Evolutionary conservation across 805 yeast species (phyloP).

Genomic region (Pichia cephalocereana): DNA sequence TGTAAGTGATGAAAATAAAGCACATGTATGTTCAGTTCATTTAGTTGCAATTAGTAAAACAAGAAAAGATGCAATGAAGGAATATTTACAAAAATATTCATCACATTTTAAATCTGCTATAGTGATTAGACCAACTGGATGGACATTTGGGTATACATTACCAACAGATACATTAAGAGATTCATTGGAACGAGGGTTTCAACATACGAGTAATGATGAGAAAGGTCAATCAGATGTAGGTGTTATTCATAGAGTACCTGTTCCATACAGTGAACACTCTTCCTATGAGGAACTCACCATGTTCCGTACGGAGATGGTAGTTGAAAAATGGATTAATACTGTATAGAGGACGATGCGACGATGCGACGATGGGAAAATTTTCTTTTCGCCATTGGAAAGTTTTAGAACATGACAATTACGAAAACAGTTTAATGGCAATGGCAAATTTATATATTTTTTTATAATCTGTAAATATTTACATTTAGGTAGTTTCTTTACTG

Average conservation of each 20-base stretch:
- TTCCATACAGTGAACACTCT: slow-evolving; percentile 91
- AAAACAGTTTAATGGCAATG: too few relatives aligned
- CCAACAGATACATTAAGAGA: slow-evolving; percentile 1
- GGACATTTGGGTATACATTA: slow-evolving; percentile 48
- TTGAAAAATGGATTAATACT: slow-evolving; percentile 62
- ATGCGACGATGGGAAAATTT: too few relatives aligned
- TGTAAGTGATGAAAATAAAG: slow-evolving; percentile 28
- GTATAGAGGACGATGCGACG: slow-evolving; percentile 32
- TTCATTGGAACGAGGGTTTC: slow-evolving; percentile 7
- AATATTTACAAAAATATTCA: slow-evolving; percentile 40
- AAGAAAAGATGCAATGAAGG: slow-evolving; percentile 34
- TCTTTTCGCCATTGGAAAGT: too few relatives aligned
- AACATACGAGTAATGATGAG: not conserved
- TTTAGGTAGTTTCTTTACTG: too few relatives aligned
- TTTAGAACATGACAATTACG: too few relatives aligned
- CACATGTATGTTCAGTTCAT: slow-evolving; percentile 51
- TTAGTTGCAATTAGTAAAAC: slow-evolving; percentile 60
- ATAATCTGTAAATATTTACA: too few relatives aligned
- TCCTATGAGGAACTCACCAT: slow-evolving; percentile 71
- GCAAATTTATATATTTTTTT: too few relatives aligned
- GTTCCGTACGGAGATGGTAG: slow-evolving; percentile 47
- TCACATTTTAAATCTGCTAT: slow-evolving; percentile 47
- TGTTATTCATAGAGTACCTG: slow-evolving; percentile 14
- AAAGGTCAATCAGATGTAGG: slow-evolving; percentile 6
- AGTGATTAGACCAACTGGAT: slow-evolving; percentile 86